These are phyloP conservation scores for Fragilaria crotonensis DNA, from an alignment of 108 stramenopile genomes.

Conservation along the genomic window DNA sequence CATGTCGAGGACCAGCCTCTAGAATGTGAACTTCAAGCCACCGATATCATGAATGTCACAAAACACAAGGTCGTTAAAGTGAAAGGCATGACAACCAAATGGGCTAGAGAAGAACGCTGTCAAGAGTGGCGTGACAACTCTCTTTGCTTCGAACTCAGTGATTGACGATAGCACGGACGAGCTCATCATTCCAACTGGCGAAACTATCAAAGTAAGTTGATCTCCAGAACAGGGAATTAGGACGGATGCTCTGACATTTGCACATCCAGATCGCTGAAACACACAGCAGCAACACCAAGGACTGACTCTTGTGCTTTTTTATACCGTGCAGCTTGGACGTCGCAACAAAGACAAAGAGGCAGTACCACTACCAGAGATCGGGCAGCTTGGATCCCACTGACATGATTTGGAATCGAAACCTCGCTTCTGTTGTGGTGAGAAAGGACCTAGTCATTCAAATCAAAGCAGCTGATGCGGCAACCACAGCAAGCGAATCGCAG, in stretches of 20 bases:
- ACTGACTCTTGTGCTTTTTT: not conserved
- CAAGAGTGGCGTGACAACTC: not conserved
- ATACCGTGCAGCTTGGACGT: not conserved
- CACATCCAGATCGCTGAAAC: no score
- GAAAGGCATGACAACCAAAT: not conserved
- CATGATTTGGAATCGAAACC: not conserved
- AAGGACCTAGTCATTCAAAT: constrained; percentile 17
- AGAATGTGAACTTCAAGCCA: not conserved
- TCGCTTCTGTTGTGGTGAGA: not conserved
- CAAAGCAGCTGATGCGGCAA: constrained; percentile 3
- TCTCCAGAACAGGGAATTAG: not conserved
- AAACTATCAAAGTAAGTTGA: not conserved
- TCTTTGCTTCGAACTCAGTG: not conserved
- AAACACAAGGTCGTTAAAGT: not conserved
- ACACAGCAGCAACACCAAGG: no score
- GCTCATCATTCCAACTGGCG: not conserved
- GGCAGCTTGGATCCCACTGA: not conserved
- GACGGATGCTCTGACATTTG: not conserved
- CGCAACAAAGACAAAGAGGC: not conserved
- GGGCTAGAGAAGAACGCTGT: not conserved
- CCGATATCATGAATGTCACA: not conserved
- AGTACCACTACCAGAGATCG: no score
- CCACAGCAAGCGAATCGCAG: constrained; percentile 1
- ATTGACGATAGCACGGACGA: not conserved
- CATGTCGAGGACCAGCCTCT: not conserved